Evolutionary conservation across 164 flowering plant genomes (phyloP).

Genomic region (Paratinospora sagittata): DNA sequence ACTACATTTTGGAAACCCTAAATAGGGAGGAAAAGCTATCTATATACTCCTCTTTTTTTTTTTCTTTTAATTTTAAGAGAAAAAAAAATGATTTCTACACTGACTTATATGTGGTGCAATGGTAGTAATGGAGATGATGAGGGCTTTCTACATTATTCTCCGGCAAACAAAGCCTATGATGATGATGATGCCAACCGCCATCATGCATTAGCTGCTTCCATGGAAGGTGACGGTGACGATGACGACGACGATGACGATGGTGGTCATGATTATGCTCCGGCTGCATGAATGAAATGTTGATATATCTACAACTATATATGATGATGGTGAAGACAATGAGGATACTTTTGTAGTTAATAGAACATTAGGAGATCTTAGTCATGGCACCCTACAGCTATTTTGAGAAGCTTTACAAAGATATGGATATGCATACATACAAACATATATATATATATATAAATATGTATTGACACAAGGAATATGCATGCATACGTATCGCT

Average conservation of each 20-base stretch:
- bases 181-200: background rate
- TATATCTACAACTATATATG: background rate
- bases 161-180: too few species aligned
- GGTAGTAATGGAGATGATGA: background rate
- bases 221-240: conserved; percentile 15
- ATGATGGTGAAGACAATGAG: too few species aligned
- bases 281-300: conserved; percentile 7
- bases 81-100: background rate
- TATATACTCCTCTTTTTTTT: background rate
- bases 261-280: conserved; percentile 23
- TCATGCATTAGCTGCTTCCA: conserved; percentile 13
- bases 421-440: too few species aligned
- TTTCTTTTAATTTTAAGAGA: too few species aligned
- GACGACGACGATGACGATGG: conserved; percentile 11
- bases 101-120: background rate
- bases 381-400: too few species aligned
- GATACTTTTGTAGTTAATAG: too few species aligned
- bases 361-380: too few species aligned
- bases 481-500: too few species aligned
- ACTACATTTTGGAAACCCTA: background rate
- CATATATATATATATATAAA: too few species aligned
- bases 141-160: too few species aligned
- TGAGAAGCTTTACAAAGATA: too few species aligned
- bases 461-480: too few species aligned
- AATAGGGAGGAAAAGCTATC: background rate